These are phyloP conservation scores for Suhomyces sp. DNA, from an alignment of 805 yeast genomes.

Conservation along the genomic window DNA sequence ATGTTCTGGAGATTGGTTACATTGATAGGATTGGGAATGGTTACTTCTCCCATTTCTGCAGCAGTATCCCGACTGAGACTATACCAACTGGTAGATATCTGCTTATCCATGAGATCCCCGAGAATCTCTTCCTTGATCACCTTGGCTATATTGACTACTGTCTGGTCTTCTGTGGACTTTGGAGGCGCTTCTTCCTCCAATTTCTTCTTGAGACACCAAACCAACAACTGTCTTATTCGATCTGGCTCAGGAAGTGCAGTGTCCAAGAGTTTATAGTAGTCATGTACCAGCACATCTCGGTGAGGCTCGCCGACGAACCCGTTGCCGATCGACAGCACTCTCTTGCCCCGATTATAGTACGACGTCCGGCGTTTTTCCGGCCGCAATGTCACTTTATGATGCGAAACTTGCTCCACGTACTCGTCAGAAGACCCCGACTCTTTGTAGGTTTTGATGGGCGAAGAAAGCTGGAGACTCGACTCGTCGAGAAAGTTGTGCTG, in stretches of 20 bases:
- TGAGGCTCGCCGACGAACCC: slow-evolving; percentile 71
- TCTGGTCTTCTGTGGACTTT: slow-evolving; percentile 28
- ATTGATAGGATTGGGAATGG: slow-evolving; percentile 62
- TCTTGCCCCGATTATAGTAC: slow-evolving; percentile 59
- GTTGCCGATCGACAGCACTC: slow-evolving; percentile 72
- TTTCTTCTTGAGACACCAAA: slow-evolving; percentile 63
- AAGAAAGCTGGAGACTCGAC: slow-evolving; percentile 7
- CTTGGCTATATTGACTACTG: slow-evolving; percentile 52
- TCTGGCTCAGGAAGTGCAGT: slow-evolving; percentile 66
- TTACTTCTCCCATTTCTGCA: slow-evolving; percentile 22
- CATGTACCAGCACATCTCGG: slow-evolving; percentile 49
- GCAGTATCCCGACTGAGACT: slow-evolving; percentile 19
- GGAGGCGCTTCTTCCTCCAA: slow-evolving; percentile 27
- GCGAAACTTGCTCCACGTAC: slow-evolving; percentile 30
- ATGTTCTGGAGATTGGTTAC: slow-evolving; percentile 48
- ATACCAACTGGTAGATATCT: slow-evolving; percentile 70
- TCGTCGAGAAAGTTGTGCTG: slow-evolving; percentile 15
- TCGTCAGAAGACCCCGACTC: slow-evolving; percentile 15
- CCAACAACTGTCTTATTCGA: slow-evolving; percentile 62
- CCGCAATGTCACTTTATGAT: slow-evolving; percentile 20
- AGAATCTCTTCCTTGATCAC: slow-evolving; percentile 63
- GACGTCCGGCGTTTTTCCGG: slow-evolving; percentile 45
- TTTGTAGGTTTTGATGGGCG: slow-evolving; percentile 6
- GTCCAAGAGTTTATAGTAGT: slow-evolving; percentile 63
- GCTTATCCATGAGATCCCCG: slow-evolving; percentile 56